Conservation (phyloP, 78 protist genomes). For the Capsaspora owczarzaki region DNA sequence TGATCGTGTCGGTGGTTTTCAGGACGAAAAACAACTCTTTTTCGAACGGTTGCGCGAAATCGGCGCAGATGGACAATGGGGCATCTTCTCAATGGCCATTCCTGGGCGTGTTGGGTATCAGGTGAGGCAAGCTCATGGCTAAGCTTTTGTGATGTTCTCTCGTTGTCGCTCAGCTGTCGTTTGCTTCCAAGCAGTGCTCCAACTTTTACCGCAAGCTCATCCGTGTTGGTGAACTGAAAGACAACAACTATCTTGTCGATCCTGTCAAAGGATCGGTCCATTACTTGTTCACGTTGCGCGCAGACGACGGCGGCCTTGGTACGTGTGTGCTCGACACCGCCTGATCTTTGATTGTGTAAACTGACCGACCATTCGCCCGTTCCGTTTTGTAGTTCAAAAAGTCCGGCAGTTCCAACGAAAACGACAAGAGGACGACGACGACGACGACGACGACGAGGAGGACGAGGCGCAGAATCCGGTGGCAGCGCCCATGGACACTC, state of each 20-base stretch:
- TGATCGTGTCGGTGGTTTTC: not conserved
- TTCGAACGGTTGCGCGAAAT: constrained; percentile 28
- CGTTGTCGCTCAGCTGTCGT: not conserved
- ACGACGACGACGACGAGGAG: not conserved
- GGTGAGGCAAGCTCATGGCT: constrained; percentile 12
- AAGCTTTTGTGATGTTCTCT: not conserved
- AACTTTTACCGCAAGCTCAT: constrained; percentile 39
- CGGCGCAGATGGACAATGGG: constrained; percentile 62
- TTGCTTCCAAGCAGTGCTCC: constrained; percentile 4
- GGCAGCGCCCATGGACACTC: too few relatives aligned
- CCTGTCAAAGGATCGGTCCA: constrained; percentile 32
- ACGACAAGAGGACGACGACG: not conserved
- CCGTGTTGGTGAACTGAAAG: constrained; percentile 5
- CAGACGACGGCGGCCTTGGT: constrained; percentile 2
- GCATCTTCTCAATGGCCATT: constrained; percentile 44
- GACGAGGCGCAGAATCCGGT: too few relatives aligned
- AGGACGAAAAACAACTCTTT: constrained; percentile 34
- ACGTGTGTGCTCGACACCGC: too few relatives aligned
- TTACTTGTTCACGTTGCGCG: constrained; percentile 9
- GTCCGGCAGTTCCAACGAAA: not conserved
- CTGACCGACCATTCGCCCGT: too few relatives aligned
- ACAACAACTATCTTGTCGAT: constrained; percentile 17
- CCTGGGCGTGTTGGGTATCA: constrained; percentile 70
- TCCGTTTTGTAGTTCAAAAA: too few relatives aligned
- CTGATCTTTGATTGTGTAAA: too few relatives aligned